Percentiles rank a stretch among this genome's conserved stretches.
Conservation (phyloP, 2,329 filamentous ascomycete genomes). For the Monosporascus sp. region DNA sequence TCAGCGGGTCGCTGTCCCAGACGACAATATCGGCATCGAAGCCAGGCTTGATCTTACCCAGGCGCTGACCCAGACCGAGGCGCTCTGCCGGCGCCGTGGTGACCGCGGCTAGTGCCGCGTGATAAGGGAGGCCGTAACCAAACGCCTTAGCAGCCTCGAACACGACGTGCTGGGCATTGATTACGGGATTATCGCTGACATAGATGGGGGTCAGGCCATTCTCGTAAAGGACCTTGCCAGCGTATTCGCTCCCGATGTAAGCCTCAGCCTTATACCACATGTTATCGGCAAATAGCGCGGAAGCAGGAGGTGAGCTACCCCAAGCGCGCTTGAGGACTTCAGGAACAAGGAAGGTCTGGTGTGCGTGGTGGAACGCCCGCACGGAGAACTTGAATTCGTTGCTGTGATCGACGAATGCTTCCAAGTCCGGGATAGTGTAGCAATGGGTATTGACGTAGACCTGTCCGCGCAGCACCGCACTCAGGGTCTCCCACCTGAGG, state of each 20-base stretch:
- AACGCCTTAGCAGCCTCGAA: slow-evolving; percentile 59
- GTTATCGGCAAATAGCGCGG: slow-evolving; percentile 64
- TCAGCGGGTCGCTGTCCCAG: slow-evolving; percentile 59
- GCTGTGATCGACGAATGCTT: slow-evolving; percentile 64
- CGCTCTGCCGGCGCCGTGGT: slow-evolving; percentile 55
- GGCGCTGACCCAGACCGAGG: slow-evolving; percentile 50
- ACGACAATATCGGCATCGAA: slow-evolving; percentile 58
- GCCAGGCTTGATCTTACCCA: slow-evolving; percentile 57
- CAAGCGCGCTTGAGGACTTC: slow-evolving; percentile 57
- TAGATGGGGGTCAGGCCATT: slow-evolving; percentile 61
- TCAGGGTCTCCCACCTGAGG: slow-evolving; percentile 57
- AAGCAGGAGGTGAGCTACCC: slow-evolving; percentile 48
- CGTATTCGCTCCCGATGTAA: slow-evolving; percentile 59
- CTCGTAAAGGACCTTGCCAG: slow-evolving; percentile 61
- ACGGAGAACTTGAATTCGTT: slow-evolving; percentile 67
- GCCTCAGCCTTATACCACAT: slow-evolving; percentile 69
- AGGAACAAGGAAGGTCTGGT: slow-evolving; percentile 61
- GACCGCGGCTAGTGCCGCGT: slow-evolving; percentile 52
- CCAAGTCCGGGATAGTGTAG: slow-evolving; percentile 64
- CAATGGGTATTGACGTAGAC: slow-evolving; percentile 68
- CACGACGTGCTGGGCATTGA: slow-evolving; percentile 65
- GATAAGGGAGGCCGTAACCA: slow-evolving; percentile 56
- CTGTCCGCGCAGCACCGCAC: slow-evolving; percentile 59
- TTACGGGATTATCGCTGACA: slow-evolving; percentile 65
- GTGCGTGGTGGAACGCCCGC: slow-evolving; percentile 65